Conservation (phyloP, 208 protist species). For the Acanthamoeba castellanii region DNA sequence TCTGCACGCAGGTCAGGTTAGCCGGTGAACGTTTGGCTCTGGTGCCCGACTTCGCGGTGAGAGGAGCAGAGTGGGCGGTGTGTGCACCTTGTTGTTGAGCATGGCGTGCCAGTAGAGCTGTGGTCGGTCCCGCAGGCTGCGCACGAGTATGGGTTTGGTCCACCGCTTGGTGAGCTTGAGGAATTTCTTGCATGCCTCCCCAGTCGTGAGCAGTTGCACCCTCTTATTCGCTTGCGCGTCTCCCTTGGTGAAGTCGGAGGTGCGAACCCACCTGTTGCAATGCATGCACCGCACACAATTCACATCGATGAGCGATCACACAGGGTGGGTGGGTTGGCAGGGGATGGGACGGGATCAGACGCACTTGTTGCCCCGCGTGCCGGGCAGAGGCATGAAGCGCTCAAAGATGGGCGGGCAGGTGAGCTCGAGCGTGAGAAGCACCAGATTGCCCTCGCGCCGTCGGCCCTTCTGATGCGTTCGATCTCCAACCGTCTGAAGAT, state of each 20-base stretch:
- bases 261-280: background rate
- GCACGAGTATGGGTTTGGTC: background rate
- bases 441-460: background rate
- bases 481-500: constrained; percentile 20
- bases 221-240: background rate
- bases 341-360: background rate
- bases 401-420: constrained; percentile 1
- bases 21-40: no score
- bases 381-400: constrained; percentile 16
- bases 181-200: background rate
- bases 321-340: background rate
- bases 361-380: background rate
- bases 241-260: background rate
- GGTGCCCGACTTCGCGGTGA: no score
- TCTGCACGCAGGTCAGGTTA: background rate
- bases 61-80: no score
- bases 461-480: background rate
- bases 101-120: constrained; percentile 4
- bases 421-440: background rate
- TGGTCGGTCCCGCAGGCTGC: constrained; percentile 3
- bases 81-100: background rate
- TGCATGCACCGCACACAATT: background rate
- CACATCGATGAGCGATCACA: no score
- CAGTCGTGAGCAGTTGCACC: background rate
- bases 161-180: background rate